These are phyloP conservation scores for Starmerella vaccinii DNA, from an alignment of 805 yeast species.

Conservation along the genomic window DNA sequence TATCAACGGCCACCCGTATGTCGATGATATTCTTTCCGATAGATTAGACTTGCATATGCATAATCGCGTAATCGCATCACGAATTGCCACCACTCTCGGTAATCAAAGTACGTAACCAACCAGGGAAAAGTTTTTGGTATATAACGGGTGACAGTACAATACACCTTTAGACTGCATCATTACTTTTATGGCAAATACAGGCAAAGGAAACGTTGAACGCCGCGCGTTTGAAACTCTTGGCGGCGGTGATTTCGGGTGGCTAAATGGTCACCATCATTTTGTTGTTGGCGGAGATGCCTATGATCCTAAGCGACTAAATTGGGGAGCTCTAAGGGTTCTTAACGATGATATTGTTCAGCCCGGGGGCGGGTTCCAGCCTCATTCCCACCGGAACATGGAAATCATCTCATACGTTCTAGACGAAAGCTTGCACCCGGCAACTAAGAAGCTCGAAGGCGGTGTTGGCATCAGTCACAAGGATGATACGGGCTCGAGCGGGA, in stretches of 20 bases:
- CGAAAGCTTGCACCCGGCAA: constrained; percentile 11
- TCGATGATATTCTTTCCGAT: not conserved
- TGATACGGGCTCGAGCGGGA: constrained; percentile 13
- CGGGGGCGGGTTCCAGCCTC: constrained; percentile 16
- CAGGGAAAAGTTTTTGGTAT: no score
- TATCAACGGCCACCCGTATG: not conserved
- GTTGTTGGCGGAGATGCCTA: constrained; percentile 14
- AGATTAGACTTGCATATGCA: not conserved
- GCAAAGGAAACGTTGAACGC: not conserved
- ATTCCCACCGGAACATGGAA: constrained; percentile 21
- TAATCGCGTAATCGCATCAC: not conserved
- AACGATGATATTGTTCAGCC: constrained; percentile 16
- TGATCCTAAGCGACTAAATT: constrained; percentile 16
- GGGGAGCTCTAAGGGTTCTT: constrained; percentile 20
- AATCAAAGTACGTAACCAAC: no score
- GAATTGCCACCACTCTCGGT: no score
- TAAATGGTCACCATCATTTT: constrained; percentile 8
- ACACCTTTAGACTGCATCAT: not conserved
- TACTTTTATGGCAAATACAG: not conserved
- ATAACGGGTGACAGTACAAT: no score
- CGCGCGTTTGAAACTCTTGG: not conserved
- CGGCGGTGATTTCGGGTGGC: not conserved
- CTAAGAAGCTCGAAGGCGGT: constrained; percentile 14
- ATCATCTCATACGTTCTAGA: constrained; percentile 12
- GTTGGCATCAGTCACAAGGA: constrained; percentile 16